A percentile compares a stretch with the other conserved stretches of the same genome.
These are phyloP conservation scores for Lupinus albus DNA, from an alignment of 306 rosid genomes.

Conservation along the genomic window DNA sequence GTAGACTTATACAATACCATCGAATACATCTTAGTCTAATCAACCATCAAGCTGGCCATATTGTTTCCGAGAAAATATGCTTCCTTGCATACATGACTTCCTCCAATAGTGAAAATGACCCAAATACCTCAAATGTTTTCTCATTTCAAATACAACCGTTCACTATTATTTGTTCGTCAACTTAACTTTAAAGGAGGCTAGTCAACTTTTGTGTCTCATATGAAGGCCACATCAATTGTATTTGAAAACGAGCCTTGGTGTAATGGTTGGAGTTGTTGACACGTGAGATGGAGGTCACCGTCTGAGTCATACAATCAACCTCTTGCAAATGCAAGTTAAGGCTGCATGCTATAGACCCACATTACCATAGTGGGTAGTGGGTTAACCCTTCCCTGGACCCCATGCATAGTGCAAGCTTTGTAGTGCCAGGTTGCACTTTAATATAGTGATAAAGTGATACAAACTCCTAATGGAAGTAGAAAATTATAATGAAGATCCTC, in stretches of 20 bases:
- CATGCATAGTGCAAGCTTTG: too few relatives aligned
- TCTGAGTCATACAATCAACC: too few relatives aligned
- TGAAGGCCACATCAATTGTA: too few relatives aligned
- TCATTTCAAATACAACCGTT: conserved; percentile 10
- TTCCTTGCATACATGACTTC: conserved; percentile 9
- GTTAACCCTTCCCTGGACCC: too few relatives aligned
- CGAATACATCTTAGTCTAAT: conserved; percentile 19
- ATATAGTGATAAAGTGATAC: conserved; percentile 6
- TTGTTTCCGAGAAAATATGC: conserved; percentile 22
- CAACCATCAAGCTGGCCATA: conserved; percentile 11
- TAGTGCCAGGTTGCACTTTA: too few relatives aligned
- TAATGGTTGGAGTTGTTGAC: too few relatives aligned
- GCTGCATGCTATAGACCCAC: too few relatives aligned
- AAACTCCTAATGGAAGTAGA: conserved; percentile 20
- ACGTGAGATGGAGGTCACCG: too few relatives aligned
- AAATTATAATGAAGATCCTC: conserved; percentile 12
- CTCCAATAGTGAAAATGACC: conserved; percentile 1
- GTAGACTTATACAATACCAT: neutral
- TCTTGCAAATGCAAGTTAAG: too few relatives aligned
- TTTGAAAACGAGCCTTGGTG: too few relatives aligned
- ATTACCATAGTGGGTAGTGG: too few relatives aligned
- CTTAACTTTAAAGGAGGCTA: conserved; percentile 5
- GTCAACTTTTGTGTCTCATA: conserved; percentile 18
- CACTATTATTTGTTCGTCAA: neutral
- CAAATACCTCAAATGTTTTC: conserved; percentile 11